Evolutionary conservation across 2,329 filamentous ascomycete species (phyloP).

Genomic region (Cytospora piceae): DNA sequence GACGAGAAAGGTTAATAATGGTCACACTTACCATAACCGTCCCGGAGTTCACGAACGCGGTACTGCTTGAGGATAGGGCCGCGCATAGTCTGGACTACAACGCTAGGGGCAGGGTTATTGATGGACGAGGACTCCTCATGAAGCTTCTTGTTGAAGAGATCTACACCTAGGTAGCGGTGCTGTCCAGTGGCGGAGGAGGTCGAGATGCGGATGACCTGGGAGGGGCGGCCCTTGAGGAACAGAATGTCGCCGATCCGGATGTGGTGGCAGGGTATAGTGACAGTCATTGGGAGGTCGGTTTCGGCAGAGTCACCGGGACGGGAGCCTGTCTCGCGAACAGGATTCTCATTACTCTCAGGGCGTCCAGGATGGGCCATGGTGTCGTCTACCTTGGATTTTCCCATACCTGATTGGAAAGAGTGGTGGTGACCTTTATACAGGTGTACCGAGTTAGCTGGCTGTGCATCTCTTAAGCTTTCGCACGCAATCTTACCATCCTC

Average conservation of each 20-base stretch:
- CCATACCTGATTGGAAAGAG: too few relatives aligned
- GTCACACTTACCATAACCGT: conserved; percentile 62
- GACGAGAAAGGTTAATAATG: too few relatives aligned
- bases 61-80: conserved; percentile 99
- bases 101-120: conserved; percentile 93
- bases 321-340: too few relatives aligned
- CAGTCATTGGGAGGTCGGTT: too few relatives aligned
- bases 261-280: conserved; percentile 99
- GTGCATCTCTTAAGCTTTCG: too few relatives aligned
- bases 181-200: conserved; percentile 97
- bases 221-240: conserved; percentile 97
- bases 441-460: too few relatives aligned
- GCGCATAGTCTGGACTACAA: conserved; percentile 99
- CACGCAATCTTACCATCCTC: too few relatives aligned
- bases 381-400: too few relatives aligned
- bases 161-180: conserved; percentile 99
- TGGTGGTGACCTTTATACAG: too few relatives aligned
- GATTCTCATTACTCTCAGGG: too few relatives aligned
- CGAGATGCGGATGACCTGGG: conserved; percentile 99
- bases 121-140: conserved; percentile 98
- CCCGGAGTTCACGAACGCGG: conserved; percentile 95
- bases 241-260: conserved; percentile 98
- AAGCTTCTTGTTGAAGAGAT: conserved; percentile 99
- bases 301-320: too few relatives aligned
- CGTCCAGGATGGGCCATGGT: too few relatives aligned